Evolutionary conservation across 2,329 filamentous ascomycete species (phyloP), one percentile per base, ranked within the genome.

Genomic region (Cladosporium sp.): DNA sequence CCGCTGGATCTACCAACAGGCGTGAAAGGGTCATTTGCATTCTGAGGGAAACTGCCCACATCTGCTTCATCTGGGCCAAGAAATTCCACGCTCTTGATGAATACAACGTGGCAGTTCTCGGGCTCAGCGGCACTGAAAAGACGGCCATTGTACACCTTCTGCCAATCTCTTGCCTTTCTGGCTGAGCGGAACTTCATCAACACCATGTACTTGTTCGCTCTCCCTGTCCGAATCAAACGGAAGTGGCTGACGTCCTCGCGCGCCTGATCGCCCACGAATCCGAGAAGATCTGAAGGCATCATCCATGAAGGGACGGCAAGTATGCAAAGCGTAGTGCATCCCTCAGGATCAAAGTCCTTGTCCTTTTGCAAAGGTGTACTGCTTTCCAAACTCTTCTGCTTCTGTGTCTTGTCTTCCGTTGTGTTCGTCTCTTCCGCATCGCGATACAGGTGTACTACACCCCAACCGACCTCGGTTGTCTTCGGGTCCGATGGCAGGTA

Each of bases 271-370:
- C 94, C 94, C 5, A 97, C 84, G 67, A 95, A 97, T 0, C 91
- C 92, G 63, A 97, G 76, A 60, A 99, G 90, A 69, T 97, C 93
- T 6, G 89, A 88, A 0, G 92, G 89, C 7, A 90, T 90, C 77
- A 97, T 88, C 73, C 97, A 97, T 30, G 89, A 94, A 6, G 94
- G 94, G 14, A 99, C 93, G 5, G 93, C 92, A 28, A 96, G 86
- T 63, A 99, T 93, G 73, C 94, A 97, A 15, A 99, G 76, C 0
- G 90, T 96, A 2, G 89, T 94, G 72, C 89, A 95, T 60, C 90
- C 86, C 34, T 86, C 82, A n/a, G 80, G 74, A 45, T 75, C 74
- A 66, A 78, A 76, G 38, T 40, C 58, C 3, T 63, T 52, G 3
- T 47, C 59, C 20, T 55, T 49, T 20, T 22, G 15, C 43, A 22